Base-by-base conservation (phyloP, 2,329 filamentous ascomycete genomes). In the Dothideomycetidae sp. region DNA sequence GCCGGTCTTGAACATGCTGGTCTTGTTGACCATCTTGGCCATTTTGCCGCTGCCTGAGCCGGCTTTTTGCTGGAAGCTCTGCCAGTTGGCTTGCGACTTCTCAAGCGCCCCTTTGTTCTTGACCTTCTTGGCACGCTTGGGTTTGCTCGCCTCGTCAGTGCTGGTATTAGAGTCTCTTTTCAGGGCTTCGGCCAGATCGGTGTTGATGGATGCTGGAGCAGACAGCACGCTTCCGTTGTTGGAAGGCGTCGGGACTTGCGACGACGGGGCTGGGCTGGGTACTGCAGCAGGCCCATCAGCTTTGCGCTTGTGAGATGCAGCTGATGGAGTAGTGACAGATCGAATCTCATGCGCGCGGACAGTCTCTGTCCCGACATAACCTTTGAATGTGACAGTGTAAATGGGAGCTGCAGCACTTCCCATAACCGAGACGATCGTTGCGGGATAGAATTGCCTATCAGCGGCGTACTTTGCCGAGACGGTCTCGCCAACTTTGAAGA, bases 1-100 rank as follows among this genome's bases (percentile, higher is more conserved):
- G 0, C 85, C 84, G 2, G 86, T 94, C 32, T 86, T 77, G 57
- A 94, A 94, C 86, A 94, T 94, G 67, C 84, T 93, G 33, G 93
- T 83, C 62, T 93, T 93, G 64, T 88, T 88, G 15, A 57, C 57
- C 37, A 74, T 65, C 54, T 83, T 86, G n/a, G 65, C 62, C 42
- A 64, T 56, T 53, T 74, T 76, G 42, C 50, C 46, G 15, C 37
- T 49, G n/a, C 50, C 31, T 16, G 23, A 17, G 19, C 53, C 55
- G 10, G 67, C 66, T 57, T 92, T 93, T 52, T 70, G 68, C 46
- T 76, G 81, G 58, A 93, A 98, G 46, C 92, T 82, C 55, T 94
- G 81, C 90, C 90, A 98, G 55, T 90, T 93, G 53, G 64, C 81
- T 66, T 93, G 93, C 53, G 81, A 79, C 45, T 77, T 81, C 63